Evolutionary conservation across 2,329 filamentous ascomycete species (phyloP), one percentile per base, ranked within the genome.

Genomic region (Ophiostoma sp.): DNA sequence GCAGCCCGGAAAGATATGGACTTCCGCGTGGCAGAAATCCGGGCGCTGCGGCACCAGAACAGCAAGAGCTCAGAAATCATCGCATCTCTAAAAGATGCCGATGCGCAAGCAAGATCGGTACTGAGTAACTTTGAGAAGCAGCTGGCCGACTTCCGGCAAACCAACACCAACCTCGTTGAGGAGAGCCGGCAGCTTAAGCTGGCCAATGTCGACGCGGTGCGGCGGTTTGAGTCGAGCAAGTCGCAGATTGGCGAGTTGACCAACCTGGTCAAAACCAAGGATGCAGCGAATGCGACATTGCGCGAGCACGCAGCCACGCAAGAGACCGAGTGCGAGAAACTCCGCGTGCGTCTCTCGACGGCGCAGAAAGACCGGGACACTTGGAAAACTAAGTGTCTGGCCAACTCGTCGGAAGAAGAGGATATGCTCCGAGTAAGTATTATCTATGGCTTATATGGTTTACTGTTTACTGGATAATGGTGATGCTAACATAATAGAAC

Each of bases 1-100:
- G 92, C 92, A 0, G 93, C 94, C 10, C 93, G 96, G 84, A 97
- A 97, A 78, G 90, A 94, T 75, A 96, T 94, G 77, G 94, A 98
- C 76, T 89, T 91, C 64, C 86, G 93, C 68, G 90, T 93, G 71
- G 85, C 87, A 71, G 94, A 98, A 80, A 89, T 96, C 66, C 86
- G 91, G 74, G 86, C 89, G 3, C 82, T 97, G 71, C 89, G 93
- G 72, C 85, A 88, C 72, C 94, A 98, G 78, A 96, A 94, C 77
- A 85, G 87, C 41, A 96, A 96, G 80, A 96, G 92, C 71, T 93
- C 93, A 0, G 95, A 98, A 77, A 96, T 98, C 72, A 94, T 99
- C 60, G 86, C 93, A 0, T 92, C 96, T 74, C 83, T 98, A 70
- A 99, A 99, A 82, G 94, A 98, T 69, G 87, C 92, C 1, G 95